phyloP scores from a whole-genome alignment of 2,329 filamentous ascomycete species.

The Cryphonectria carpinicola region DNA sequence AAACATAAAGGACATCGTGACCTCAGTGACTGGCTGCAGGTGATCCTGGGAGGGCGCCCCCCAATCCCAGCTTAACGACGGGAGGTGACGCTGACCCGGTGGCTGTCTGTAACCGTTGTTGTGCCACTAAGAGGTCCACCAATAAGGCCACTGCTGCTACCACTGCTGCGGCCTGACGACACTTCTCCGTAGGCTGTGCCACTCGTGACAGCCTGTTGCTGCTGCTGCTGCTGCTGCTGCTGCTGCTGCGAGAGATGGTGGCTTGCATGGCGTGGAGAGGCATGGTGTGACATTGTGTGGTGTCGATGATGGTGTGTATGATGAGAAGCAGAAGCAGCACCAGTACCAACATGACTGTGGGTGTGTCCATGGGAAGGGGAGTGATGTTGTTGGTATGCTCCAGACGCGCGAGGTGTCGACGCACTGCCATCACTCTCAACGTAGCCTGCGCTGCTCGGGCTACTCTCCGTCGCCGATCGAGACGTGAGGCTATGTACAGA shows the following conservation, averaged over 20 bases:
- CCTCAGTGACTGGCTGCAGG: not conserved
- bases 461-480: slow-evolving; percentile 23
- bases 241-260: slow-evolving; percentile 22
- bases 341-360: slow-evolving; percentile 9
- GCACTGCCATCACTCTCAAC: slow-evolving; percentile 17
- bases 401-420: slow-evolving; percentile 9
- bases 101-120: slow-evolving; percentile 22
- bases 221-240: slow-evolving; percentile 12
- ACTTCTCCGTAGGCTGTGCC: slow-evolving; percentile 27
- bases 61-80: slow-evolving; percentile 18
- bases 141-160: slow-evolving; percentile 18
- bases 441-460: slow-evolving; percentile 20
- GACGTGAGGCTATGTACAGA: slow-evolving; percentile 21
- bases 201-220: slow-evolving; percentile 23
- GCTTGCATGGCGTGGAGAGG: slow-evolving; percentile 20
- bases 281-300: slow-evolving; percentile 17
- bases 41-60: not conserved
- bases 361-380: slow-evolving; percentile 22
- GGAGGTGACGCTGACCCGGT: slow-evolving; percentile 22
- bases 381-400: slow-evolving; percentile 11
- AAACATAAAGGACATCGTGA: not conserved
- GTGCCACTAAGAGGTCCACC: slow-evolving; percentile 21
- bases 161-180: slow-evolving; percentile 20
- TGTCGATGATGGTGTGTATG: slow-evolving; percentile 18
- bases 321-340: not conserved